phyloP scores from a whole-genome alignment of 805 yeast species.

The Candida alai region DNA sequence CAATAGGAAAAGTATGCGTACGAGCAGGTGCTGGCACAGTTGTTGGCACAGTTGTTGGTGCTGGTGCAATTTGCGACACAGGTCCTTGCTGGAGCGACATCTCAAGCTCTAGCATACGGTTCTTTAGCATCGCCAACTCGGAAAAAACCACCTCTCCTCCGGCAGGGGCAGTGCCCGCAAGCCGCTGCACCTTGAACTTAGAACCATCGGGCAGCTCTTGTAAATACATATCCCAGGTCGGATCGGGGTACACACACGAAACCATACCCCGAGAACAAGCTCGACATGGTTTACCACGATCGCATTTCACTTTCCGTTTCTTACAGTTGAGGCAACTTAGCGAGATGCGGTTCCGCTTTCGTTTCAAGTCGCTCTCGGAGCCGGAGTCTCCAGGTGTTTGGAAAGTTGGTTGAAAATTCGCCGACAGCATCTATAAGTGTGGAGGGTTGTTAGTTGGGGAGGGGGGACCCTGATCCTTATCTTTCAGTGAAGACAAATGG shows the following conservation, averaged over 20 bases:
- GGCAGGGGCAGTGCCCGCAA: not conserved
- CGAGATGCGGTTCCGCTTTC: slow-evolving; percentile 24
- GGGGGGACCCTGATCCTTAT: no score
- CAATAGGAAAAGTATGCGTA: not conserved
- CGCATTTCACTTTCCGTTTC: slow-evolving; percentile 35
- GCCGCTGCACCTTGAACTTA: not conserved
- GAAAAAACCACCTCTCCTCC: not conserved
- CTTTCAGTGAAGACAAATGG: no score
- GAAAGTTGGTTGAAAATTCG: no score
- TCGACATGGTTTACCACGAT: slow-evolving; percentile 32
- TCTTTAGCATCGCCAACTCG: not conserved
- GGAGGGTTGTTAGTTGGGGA: no score
- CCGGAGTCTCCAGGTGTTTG: no score
- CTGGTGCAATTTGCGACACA: not conserved
- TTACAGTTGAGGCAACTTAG: slow-evolving; percentile 34
- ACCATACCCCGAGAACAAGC: slow-evolving; percentile 25
- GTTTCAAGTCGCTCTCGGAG: no score
- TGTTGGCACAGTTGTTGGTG: slow-evolving; percentile 1
- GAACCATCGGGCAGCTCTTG: not conserved
- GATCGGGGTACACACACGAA: slow-evolving; percentile 23
- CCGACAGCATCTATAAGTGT: no score
- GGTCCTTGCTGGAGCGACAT: not conserved
- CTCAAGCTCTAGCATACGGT: not conserved
- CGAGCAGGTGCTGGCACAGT: not conserved
- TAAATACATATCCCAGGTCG: slow-evolving; percentile 5